Base-by-base conservation (phyloP, 139 green algal genomes). In the Chlamydomonas applanata region DNA sequence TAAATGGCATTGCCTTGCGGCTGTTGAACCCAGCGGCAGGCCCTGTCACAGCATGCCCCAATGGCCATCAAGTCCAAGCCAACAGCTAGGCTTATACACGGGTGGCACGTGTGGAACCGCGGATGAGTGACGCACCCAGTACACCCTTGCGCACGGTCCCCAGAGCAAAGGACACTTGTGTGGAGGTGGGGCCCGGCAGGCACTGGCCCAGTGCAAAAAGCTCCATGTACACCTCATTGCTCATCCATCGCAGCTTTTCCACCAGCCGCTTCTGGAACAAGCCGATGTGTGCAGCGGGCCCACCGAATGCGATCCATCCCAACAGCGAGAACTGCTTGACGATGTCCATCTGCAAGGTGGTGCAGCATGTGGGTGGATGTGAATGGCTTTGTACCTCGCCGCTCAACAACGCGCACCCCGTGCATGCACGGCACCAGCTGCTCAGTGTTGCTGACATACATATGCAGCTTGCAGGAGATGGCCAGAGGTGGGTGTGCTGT, bases 131-230 rank as follows among this genome's bases (percentile, higher is more conserved):
- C n/a, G 33, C 65, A 86, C 88, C 90, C 2, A 66, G 70, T 0
- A 92, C 76, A 24, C 94, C 94, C 68, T 91, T 91, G 78, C 97
- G 94, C 32, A 93, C 77, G 25, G 90, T 87, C 22, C 93, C 91
- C 14, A 96, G 84, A 1, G 89, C 89, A 61, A 97, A 96, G 20
- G 89, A 94, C 20, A 94, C 75, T 73, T 94, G 88, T n/a, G 94
- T 98, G 49, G 86, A 94, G 20, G 93, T 94, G 53, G 95, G 95
- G 2, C 95, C 95, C 0, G 94, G 94, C 70, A 98, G 78, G 83
- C 90, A 96, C 78, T 96, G 89, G 0, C 87, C 88, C 70, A 98
- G 82, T 30, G 91, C 88, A 30, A 98, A 89, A 25, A 98, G 86
- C 86, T 98, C 95, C 32, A 88, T 84, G 71, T 96, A 98, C 9